phyloP scores from a whole-genome alignment of 2,329 filamentous ascomycete species.

The Xylariales sp. region DNA sequence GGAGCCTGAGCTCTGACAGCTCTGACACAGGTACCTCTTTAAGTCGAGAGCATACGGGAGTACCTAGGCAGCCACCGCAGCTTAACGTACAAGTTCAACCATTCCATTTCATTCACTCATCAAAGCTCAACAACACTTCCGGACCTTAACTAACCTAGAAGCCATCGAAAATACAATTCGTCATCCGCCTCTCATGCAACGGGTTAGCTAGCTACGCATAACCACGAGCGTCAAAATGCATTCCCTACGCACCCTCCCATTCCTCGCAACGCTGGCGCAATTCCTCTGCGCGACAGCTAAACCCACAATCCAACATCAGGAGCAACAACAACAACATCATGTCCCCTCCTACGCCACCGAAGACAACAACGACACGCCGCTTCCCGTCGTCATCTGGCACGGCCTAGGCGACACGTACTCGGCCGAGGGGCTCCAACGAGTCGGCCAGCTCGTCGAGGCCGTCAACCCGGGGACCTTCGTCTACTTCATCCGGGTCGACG shows the following conservation, averaged over 20 bases:
- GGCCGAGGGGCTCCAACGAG: constrained; percentile 76
- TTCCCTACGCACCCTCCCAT: constrained; percentile 29
- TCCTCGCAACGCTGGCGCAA: constrained; percentile 36
- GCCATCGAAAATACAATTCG: not conserved
- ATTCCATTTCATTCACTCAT: no score
- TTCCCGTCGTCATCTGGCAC: constrained; percentile 96
- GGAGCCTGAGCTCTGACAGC: not conserved
- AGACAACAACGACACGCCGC: constrained; percentile 70
- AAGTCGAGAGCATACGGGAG: no score
- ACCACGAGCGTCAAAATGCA: constrained; percentile 29
- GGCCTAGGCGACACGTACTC: constrained; percentile 80
- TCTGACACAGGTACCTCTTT: no score
- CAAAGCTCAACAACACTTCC: not conserved
- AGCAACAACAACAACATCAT: not conserved
- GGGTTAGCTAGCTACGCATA: not conserved
- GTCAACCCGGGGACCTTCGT: constrained; percentile 86
- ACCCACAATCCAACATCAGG: constrained; percentile 20
- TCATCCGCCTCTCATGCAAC: constrained; percentile 1
- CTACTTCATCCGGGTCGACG: constrained; percentile 79
- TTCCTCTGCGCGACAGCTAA: constrained; percentile 37
- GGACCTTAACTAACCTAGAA: not conserved
- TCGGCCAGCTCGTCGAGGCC: constrained; percentile 77
- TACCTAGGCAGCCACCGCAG: no score
- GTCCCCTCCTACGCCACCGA: constrained; percentile 43
- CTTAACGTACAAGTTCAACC: no score